Evolutionary conservation across 371 early-diverging fungal genomes (phyloP).

Genomic region (Mortierella sp.): DNA sequence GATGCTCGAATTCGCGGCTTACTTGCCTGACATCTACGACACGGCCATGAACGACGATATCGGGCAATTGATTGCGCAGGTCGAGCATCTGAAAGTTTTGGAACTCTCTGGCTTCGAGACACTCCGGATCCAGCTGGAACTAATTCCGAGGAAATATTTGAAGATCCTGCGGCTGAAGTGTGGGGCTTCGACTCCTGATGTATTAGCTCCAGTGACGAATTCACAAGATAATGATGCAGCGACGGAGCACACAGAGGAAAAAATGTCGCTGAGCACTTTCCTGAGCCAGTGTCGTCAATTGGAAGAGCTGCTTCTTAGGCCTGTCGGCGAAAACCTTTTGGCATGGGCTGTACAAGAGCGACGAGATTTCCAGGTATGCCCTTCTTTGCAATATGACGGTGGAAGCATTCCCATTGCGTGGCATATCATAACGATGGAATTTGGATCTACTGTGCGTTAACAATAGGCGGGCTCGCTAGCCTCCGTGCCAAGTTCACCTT

Average conservation of each 20-base stretch:
- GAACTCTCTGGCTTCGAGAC: conserved; percentile 45
- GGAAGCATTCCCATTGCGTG: no score
- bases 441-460: background rate
- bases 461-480: conserved; percentile 15
- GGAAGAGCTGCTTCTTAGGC: conserved; percentile 35
- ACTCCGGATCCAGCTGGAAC: conserved; percentile 15
- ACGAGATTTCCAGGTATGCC: conserved; percentile 23
- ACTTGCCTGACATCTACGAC: conserved; percentile 37
- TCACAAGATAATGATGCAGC: background rate
- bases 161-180: conserved; percentile 44
- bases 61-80: conserved; percentile 26
- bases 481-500: conserved; percentile 8
- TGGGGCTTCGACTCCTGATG: conserved; percentile 14
- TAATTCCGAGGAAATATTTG: conserved; percentile 22
- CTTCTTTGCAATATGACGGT: background rate
- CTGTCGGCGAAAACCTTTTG: conserved; percentile 38
- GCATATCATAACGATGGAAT: no score
- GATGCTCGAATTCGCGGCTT: conserved; percentile 45
- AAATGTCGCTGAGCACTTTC: conserved; percentile 33
- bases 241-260: background rate
- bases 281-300: conserved; percentile 49
- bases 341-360: conserved; percentile 53
- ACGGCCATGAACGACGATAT: conserved; percentile 35
- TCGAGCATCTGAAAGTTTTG: conserved; percentile 25
- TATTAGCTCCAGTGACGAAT: background rate